Conservation (phyloP, 2,329 filamentous ascomycete species). For the Fusarium subglutinans region DNA sequence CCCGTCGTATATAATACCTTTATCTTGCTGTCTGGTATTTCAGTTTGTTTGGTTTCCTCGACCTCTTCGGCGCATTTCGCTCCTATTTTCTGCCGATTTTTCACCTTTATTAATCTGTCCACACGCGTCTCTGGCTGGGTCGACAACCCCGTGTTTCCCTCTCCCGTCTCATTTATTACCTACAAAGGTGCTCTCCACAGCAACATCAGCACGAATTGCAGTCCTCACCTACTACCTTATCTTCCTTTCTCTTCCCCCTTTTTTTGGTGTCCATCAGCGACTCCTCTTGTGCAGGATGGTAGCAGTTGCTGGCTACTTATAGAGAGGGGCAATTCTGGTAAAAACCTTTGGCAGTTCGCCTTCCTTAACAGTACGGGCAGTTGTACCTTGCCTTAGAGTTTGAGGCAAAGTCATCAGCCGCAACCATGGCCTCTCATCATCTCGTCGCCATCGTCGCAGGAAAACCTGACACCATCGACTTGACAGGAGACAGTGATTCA, state of each 20-base stretch:
- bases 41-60: background rate
- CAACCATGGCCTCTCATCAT: slow-evolving; percentile 18
- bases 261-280: background rate
- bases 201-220: slow-evolving; percentile 11
- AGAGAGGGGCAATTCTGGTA: slow-evolving; percentile 41
- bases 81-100: slow-evolving; percentile 6
- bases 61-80: background rate
- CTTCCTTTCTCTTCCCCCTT: background rate
- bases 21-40: background rate
- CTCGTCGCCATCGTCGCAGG: slow-evolving; percentile 7
- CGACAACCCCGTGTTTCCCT: slow-evolving; percentile 27
- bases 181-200: slow-evolving; percentile 21
- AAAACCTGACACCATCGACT: slow-evolving; percentile 23
- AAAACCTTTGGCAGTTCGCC: slow-evolving; percentile 35
- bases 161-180: slow-evolving; percentile 1
- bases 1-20: background rate
- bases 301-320: slow-evolving; percentile 27
- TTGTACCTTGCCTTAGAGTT: slow-evolving; percentile 20
- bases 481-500: slow-evolving; percentile 27
- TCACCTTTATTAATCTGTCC: slow-evolving; percentile 21
- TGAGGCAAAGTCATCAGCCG: slow-evolving; percentile 29
- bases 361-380: background rate
- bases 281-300: slow-evolving; percentile 36
- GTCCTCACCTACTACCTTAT: background rate
- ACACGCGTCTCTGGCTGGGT: slow-evolving; percentile 29